phyloP scores from a whole-genome alignment of 1,139 yeast species.

The Ogataea hybrid region DNA sequence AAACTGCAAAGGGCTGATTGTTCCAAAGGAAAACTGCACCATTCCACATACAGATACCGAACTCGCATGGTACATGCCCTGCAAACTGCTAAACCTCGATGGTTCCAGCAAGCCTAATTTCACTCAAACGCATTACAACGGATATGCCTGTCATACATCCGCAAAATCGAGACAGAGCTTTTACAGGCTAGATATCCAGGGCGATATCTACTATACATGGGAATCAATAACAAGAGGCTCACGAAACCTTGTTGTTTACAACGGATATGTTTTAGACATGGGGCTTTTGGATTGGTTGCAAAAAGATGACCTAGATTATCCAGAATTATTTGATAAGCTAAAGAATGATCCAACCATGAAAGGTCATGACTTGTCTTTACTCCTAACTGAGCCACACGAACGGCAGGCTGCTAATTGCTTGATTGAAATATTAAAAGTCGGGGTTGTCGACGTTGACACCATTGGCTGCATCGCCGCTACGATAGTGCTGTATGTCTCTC shows the following conservation, averaged over 20 bases:
- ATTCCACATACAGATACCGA: slow-evolving; percentile 67
- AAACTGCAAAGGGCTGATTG: slow-evolving; percentile 77
- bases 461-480: slow-evolving; percentile 95
- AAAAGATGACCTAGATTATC: slow-evolving; percentile 66
- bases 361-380: slow-evolving; percentile 81
- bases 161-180: slow-evolving; percentile 63
- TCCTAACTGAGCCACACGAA: slow-evolving; percentile 66
- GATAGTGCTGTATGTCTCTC: slow-evolving; percentile 74
- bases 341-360: slow-evolving; percentile 51
- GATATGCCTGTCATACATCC: slow-evolving; percentile 92
- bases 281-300: slow-evolving; percentile 73
- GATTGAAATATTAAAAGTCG: slow-evolving; percentile 85
- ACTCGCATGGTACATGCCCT: slow-evolving; percentile 96
- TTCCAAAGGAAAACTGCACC: slow-evolving; percentile 65
- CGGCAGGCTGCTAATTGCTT: slow-evolving; percentile 78
- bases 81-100: slow-evolving; percentile 66
- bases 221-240: slow-evolving; percentile 70
- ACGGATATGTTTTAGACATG: slow-evolving; percentile 85
- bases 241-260: slow-evolving; percentile 79
- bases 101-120: slow-evolving; percentile 68
- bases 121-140: slow-evolving; percentile 62
- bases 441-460: slow-evolving; percentile 83
- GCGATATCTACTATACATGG: slow-evolving; percentile 90
- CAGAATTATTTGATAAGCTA: slow-evolving; percentile 64
- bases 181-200: slow-evolving; percentile 57